A percentile compares a stretch with the other conserved stretches of the same genome.
These are phyloP conservation scores for Moricandia arvensis DNA, from an alignment of 345 rosid genomes.

Conservation along the genomic window DNA sequence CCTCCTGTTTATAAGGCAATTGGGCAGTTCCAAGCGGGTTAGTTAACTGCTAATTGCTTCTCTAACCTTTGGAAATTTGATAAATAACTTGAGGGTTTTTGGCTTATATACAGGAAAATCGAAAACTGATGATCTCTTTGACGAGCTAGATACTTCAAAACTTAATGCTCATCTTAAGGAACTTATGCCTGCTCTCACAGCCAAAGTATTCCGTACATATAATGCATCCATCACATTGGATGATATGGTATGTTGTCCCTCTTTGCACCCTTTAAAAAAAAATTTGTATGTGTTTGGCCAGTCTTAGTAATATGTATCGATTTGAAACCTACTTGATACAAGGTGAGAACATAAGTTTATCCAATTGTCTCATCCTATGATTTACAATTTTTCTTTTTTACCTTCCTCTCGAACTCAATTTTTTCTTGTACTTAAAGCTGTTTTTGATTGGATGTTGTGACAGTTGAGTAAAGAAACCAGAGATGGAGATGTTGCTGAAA, in stretches of 20 bases:
- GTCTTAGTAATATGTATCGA: background rate
- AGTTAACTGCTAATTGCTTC: background rate
- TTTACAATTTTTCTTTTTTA: background rate
- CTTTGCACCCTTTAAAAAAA: background rate
- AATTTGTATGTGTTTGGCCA: background rate
- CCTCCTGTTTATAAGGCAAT: constrained; percentile 90
- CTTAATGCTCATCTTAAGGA: constrained; percentile 95
- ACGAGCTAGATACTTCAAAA: constrained; percentile 84
- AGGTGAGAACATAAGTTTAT: background rate
- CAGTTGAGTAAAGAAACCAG: constrained; percentile 84
- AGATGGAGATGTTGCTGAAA: constrained; percentile 85
- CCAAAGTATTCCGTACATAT: constrained; percentile 98
- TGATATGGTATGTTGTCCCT: constrained; percentile 58
- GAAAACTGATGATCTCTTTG: constrained; percentile 76
- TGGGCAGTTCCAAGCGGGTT: constrained; percentile 78
- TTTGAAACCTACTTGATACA: background rate
- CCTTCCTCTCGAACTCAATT: background rate
- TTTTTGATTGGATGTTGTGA: constrained; percentile 27
- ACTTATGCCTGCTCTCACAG: constrained; percentile 99
- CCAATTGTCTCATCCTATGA: background rate
- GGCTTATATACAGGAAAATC: constrained; percentile 57
- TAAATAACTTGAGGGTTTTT: constrained; percentile 1
- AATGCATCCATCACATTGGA: constrained; percentile 97
- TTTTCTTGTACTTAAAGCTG: background rate
- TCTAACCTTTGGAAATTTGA: constrained; percentile 1